Base-by-base conservation (phyloP, 2,329 filamentous ascomycete genomes). In the Ascochyta fabae region DNA sequence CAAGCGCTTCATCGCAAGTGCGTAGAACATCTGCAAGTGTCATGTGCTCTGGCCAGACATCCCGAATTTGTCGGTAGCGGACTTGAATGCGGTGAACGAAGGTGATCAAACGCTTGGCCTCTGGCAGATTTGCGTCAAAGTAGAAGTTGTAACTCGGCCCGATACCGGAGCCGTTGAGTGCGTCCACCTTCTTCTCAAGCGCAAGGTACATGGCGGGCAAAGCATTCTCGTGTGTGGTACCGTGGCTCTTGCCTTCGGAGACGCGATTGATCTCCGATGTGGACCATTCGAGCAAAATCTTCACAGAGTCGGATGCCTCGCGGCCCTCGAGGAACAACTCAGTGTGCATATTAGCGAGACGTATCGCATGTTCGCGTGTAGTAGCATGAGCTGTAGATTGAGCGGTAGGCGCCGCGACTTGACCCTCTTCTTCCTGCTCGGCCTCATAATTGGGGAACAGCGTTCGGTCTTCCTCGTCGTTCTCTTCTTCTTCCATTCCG, bases 371-470 rank as follows among this genome's bases (percentile, higher is more conserved):
- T 16, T 76, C 72, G 24, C 69, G 67, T 10, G 72, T 70, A 2
- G 65, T 68, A 0, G 63, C 66, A 1, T 58, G 48, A 39, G 47
- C 42, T 26, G 29, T 47, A 9, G 53, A 46, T 16, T 46, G 41
- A 5, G 38, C 8, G n/a, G 48, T 33, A 7, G 22, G 15, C 4
- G 43, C 40, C 1, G 48, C 35, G 16, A 27, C 38, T 7, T 78
- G 75, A 2, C 79, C 73, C 6, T 55, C 34, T 10, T 53, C 48
- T 16, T 77, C 75, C 2, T 79, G 73, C 1, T 83, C 81, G 1
- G 84, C 82, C 13, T 90, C 87, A 60, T 87, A 96, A 5, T 84
- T 85, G 1, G 94, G 94, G 78, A 98, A 98, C 6, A 98, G 79
- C 60, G 89, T 84, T 19, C 88, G 83, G 61, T 96, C 88, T 60